Evolutionary conservation across 257 asterid species (phyloP).

Genomic region (Gentiana straminea): DNA sequence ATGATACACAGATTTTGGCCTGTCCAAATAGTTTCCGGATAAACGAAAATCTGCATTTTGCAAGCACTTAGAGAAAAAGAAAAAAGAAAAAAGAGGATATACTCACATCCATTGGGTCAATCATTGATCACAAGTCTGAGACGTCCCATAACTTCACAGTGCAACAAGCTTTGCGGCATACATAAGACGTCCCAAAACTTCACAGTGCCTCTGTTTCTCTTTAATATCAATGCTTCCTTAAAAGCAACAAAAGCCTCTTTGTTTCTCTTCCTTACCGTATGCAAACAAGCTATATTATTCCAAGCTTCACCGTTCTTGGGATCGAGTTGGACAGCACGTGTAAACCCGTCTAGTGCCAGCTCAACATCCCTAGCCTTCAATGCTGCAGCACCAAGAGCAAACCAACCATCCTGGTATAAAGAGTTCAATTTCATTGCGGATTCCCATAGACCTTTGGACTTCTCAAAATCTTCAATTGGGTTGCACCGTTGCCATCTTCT

Average conservation of each 20-base stretch:
- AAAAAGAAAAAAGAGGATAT: too few relatives aligned
- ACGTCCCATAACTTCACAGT: too few relatives aligned
- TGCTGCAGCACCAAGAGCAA: constrained; percentile 92
- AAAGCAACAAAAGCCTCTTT: constrained; percentile 89
- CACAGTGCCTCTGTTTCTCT: constrained; percentile 37
- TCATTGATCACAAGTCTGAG: too few relatives aligned
- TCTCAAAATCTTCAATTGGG: constrained; percentile 37
- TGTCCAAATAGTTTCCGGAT: too few relatives aligned
- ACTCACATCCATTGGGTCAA: too few relatives aligned
- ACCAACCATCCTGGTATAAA: constrained; percentile 90
- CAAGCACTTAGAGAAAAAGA: too few relatives aligned
- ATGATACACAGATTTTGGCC: too few relatives aligned
- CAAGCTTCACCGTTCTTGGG: constrained; percentile 98
- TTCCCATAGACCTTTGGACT: constrained; percentile 69
- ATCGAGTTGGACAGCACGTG: constrained; percentile 84
- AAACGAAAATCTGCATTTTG: too few relatives aligned
- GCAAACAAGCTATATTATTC: constrained; percentile 92
- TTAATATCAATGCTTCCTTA: constrained; percentile 84
- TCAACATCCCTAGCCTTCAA: constrained; percentile 71
- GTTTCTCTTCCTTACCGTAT: constrained; percentile 66
- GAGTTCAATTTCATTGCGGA: constrained; percentile 89
- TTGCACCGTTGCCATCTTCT: too few relatives aligned
- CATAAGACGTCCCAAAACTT: too few relatives aligned
- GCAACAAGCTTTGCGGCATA: too few relatives aligned
- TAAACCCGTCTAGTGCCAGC: constrained; percentile 82